These are phyloP conservation scores for Penicillium fuscoglaucum DNA, from an alignment of 2,329 filamentous ascomycete species.

Conservation along the genomic window DNA sequence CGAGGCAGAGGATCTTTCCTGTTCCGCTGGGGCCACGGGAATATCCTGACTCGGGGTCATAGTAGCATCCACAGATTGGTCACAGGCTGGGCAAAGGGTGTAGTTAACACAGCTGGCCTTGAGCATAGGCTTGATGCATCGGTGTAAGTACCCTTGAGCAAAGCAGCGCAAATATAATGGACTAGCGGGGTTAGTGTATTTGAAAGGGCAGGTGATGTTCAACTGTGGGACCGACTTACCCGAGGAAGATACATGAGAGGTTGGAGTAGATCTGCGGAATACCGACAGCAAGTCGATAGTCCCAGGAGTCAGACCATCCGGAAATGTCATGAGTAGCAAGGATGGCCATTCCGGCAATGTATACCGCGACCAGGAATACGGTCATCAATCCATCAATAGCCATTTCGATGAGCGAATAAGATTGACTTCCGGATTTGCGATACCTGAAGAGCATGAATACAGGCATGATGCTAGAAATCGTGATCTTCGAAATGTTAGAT, in stretches of 20 bases:
- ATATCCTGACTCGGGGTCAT: background rate
- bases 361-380: background rate
- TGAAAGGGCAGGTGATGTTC: no score
- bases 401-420: background rate
- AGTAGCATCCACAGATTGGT: background rate
- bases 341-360: background rate
- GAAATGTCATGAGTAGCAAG: background rate
- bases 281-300: background rate
- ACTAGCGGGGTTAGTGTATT: background rate
- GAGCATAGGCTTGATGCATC: background rate
- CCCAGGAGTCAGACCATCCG: background rate
- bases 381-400: background rate
- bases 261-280: slow-evolving; percentile 6
- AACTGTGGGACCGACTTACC: background rate
- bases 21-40: background rate
- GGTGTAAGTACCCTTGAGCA: background rate
- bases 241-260: background rate
- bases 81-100: background rate
- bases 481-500: background rate
- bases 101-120: background rate
- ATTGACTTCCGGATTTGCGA: background rate
- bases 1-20: background rate
- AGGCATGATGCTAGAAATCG: background rate
- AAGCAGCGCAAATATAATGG: background rate
- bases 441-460: background rate